These are phyloP conservation scores for Trypanosoma caninum DNA, from an alignment of 208 protist species.

Conservation along the genomic window DNA sequence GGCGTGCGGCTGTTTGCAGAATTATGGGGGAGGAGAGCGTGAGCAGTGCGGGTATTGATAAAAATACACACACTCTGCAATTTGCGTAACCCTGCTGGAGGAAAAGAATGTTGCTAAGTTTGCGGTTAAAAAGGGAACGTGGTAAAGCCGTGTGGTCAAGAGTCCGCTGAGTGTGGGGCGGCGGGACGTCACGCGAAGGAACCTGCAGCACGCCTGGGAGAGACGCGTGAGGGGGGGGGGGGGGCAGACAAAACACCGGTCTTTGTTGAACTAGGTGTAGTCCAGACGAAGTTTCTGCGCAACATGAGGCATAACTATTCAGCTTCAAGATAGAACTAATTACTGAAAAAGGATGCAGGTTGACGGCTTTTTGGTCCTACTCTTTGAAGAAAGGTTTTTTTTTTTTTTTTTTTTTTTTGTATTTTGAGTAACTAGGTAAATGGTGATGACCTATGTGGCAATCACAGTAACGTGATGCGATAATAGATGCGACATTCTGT, in stretches of 20 bases:
- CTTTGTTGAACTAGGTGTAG: constrained; percentile 24
- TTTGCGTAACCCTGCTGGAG: constrained; percentile 39
- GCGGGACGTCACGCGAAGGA: neutral
- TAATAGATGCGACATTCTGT: constrained; percentile 72
- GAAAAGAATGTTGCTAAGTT: constrained; percentile 32
- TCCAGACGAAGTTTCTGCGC: neutral
- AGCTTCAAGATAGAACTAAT: constrained; percentile 22
- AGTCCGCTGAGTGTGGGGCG: constrained; percentile 2
- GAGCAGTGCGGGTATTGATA: constrained; percentile 34
- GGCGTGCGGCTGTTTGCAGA: constrained; percentile 51
- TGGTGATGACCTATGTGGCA: neutral
- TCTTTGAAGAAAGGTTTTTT: too few species aligned
- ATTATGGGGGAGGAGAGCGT: constrained; percentile 49
- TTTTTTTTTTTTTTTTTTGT: constrained; percentile 5
- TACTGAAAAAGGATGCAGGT: constrained; percentile 29
- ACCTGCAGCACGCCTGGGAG: constrained; percentile 2
- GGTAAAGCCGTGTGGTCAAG: neutral
- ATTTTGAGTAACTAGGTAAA: neutral
- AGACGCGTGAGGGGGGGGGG: too few species aligned
- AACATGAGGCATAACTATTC: constrained; percentile 9
- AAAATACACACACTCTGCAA: constrained; percentile 18
- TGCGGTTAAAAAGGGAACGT: neutral
- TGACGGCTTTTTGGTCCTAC: too few species aligned
- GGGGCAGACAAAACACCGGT: too few species aligned
- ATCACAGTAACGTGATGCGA: constrained; percentile 45